Base-by-base conservation (phyloP, 2,329 filamentous ascomycete species). In the Aspergillus ustus region DNA sequence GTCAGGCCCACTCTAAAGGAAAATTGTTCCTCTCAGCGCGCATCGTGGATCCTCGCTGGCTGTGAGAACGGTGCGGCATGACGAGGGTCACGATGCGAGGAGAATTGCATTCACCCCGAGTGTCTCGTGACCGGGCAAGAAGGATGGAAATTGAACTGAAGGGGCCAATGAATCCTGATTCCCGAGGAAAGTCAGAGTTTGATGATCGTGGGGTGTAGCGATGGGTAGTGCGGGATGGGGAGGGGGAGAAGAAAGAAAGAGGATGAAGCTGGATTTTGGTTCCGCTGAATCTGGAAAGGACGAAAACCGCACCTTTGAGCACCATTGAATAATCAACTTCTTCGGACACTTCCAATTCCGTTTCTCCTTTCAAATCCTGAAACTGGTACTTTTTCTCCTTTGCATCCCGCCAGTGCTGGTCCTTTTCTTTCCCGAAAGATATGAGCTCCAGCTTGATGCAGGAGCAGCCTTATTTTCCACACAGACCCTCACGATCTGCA, bases 401-500 rank as follows among this genome's bases (percentile, higher is more conserved):
- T 40, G 34, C 5, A 7, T 8, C 34, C 43, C 19, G 46, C 20
- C 17, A 28, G 9, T 29, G 31, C 31, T 49, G 11, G 29, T 56
- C 25, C 44, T 56, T 46, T 13, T 31, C 15, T 11, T 44, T 49
- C 34, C 40, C 3, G n/a, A 29, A 37, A 49, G 57, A 31, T 25
- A 57, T 48, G 43, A 55, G 43, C 20, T 28, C 50, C 31, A 29
- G 29, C 17, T 48, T 54, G 40, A 49, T 56, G 53, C 53, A 57
- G 54, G 46, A 46, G 22, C 29, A 43, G 45, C 51, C 51, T 60
- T 54, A 52, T 60, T 60, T 40, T n/a, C 40, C 59, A 59, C 40
- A 52, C 49, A 52, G 34, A 45, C 28, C 31, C 56, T 52, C 52
- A 31, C 50, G 64, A 66, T 66, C 64, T 62, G 56, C 64, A 65